phyloP scores from a whole-genome alignment of 176 grass and related monocot genomes.

The Saccharum officinarum region DNA sequence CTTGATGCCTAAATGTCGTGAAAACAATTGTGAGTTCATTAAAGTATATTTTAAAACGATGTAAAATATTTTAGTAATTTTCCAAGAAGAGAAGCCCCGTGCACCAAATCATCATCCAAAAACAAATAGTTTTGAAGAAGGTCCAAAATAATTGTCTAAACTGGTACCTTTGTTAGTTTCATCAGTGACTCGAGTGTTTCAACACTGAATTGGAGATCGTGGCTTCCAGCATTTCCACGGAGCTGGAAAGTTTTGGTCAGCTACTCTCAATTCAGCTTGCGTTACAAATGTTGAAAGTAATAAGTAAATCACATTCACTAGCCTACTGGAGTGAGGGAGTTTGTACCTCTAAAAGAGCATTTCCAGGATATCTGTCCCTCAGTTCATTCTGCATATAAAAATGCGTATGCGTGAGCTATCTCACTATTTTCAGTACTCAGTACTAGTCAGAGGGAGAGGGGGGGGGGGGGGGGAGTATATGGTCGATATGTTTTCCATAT shows the following conservation, averaged over 20 bases:
- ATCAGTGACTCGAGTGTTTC: slow-evolving; percentile 72
- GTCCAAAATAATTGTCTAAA: slow-evolving; percentile 19
- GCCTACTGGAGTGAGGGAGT: neutral
- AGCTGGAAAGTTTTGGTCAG: slow-evolving; percentile 58
- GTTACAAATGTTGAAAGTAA: slow-evolving; percentile 35
- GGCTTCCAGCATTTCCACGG: slow-evolving; percentile 98
- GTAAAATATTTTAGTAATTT: neutral
- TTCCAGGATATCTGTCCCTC: slow-evolving; percentile 70
- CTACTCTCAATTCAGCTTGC: slow-evolving; percentile 36
- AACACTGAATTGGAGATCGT: slow-evolving; percentile 88
- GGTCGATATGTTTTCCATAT: neutral
- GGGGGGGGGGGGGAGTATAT: neutral
- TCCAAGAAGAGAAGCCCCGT: neutral
- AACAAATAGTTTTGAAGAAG: neutral
- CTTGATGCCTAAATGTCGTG: slow-evolving; percentile 67
- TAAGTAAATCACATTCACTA: neutral
- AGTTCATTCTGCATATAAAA: slow-evolving; percentile 67
- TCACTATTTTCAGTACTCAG: slow-evolving; percentile 19
- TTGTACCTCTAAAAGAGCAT: slow-evolving; percentile 86
- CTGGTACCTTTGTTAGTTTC: slow-evolving; percentile 87
- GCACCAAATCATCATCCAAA: slow-evolving; percentile 16
- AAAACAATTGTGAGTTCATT: slow-evolving; percentile 29
- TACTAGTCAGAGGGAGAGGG: neutral
- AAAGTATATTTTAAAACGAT: neutral
- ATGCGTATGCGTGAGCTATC: neutral